Conservation (phyloP, 495 filamentous ascomycete genomes). For the Friedmanniomyces endolithicus region DNA sequence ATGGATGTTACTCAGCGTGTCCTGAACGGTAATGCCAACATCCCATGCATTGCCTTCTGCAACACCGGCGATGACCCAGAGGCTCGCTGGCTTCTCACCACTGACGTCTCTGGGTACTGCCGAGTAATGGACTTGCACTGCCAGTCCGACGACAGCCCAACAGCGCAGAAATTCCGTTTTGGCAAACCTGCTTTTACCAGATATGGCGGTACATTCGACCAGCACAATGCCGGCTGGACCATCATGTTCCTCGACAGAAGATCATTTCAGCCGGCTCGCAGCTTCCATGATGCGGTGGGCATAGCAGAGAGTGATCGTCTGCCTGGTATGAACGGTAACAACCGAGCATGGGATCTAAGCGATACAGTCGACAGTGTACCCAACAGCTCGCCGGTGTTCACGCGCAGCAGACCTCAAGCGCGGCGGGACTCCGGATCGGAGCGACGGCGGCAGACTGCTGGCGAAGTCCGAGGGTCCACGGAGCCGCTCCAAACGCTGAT, state of each 20-base stretch:
- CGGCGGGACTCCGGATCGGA: not conserved
- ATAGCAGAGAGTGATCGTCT: not conserved
- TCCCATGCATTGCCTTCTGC: constrained; percentile 65
- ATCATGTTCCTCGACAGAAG: constrained; percentile 28
- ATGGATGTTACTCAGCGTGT: constrained; percentile 29
- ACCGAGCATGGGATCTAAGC: constrained; percentile 12
- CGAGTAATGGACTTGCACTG: constrained; percentile 56
- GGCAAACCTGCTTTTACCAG: not conserved
- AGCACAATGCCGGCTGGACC: constrained; percentile 22
- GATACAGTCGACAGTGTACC: constrained; percentile 4
- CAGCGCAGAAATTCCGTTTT: constrained; percentile 16
- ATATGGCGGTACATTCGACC: constrained; percentile 5
- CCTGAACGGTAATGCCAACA: constrained; percentile 46
- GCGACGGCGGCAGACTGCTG: not conserved
- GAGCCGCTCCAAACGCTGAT: too few relatives aligned
- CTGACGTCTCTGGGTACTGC: constrained; percentile 55
- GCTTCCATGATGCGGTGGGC: constrained; percentile 5
- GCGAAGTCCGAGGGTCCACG: too few relatives aligned
- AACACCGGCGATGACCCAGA: constrained; percentile 48
- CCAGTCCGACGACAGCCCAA: not conserved
- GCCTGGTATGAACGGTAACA: not conserved
- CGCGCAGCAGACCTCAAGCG: not conserved
- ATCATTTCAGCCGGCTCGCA: constrained; percentile 16
- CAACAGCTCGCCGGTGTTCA: constrained; percentile 7
- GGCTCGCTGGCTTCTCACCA: constrained; percentile 60